A percentile compares a stretch with the other conserved stretches of the same genome.
Evolutionary conservation across 2,329 filamentous ascomycete species (phyloP).

Genomic region (Hyphodiscus sp.): DNA sequence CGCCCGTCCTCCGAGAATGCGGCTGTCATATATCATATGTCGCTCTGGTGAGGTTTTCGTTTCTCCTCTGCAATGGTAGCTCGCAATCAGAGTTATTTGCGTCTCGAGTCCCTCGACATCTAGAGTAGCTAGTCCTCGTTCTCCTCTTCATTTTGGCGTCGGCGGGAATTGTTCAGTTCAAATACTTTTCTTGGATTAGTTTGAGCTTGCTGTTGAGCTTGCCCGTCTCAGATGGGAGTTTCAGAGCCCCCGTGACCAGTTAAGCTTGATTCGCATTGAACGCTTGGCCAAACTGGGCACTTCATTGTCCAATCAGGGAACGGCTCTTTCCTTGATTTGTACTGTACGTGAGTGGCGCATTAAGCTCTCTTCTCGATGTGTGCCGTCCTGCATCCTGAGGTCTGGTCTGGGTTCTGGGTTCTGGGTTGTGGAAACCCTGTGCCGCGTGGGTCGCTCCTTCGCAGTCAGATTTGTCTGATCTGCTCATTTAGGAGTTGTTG

Average conservation of each 20-base stretch:
- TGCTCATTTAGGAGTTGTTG: background rate
- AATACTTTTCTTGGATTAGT: background rate
- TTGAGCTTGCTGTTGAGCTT: no score
- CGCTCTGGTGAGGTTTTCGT: background rate
- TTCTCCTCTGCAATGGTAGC: background rate
- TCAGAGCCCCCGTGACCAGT: no score
- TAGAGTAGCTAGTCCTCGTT: background rate
- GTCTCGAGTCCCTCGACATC: background rate
- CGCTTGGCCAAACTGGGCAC: slow-evolving; percentile 12
- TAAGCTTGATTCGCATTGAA: no score
- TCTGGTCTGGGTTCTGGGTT: no score
- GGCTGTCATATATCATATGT: background rate
- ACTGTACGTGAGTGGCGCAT: no score
- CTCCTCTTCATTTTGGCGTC: background rate
- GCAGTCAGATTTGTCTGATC: background rate
- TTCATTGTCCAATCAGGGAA: background rate
- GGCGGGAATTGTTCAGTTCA: background rate
- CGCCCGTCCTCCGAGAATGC: background rate
- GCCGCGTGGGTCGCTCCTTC: no score
- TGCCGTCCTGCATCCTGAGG: background rate
- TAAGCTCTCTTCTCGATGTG: background rate
- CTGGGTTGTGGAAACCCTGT: background rate
- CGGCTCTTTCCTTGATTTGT: no score
- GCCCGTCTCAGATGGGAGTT: no score
- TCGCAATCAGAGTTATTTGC: background rate